phyloP scores from a whole-genome alignment of 2,329 filamentous ascomycete genomes.

The Sarocladium strictum region DNA sequence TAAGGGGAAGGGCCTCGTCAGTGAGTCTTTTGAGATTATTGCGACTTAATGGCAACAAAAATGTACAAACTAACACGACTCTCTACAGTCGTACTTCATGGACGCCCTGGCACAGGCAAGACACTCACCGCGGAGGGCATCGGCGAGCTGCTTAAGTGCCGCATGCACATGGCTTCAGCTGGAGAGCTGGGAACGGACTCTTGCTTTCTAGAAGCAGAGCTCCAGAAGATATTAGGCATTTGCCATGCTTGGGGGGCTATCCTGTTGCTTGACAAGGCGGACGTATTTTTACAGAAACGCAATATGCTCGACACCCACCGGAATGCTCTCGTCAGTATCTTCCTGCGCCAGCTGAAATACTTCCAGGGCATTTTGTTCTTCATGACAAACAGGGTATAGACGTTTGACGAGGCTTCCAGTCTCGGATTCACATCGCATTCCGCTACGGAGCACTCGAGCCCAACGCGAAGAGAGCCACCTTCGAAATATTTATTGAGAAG shows the following conservation, averaged over 20 bases:
- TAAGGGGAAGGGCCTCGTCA: conserved; percentile 79
- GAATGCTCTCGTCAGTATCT: conserved; percentile 81
- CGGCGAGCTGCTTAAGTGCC: conserved; percentile 73
- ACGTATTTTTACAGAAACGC: conserved; percentile 78
- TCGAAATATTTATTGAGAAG: conserved; percentile 75
- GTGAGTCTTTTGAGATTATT: conserved; percentile 27
- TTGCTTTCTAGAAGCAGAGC: conserved; percentile 63
- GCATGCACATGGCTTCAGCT: conserved; percentile 76
- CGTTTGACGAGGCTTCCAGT: conserved; percentile 86
- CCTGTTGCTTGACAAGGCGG: conserved; percentile 77
- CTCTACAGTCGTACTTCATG: conserved; percentile 61
- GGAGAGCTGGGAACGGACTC: conserved; percentile 79
- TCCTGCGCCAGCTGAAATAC: conserved; percentile 81
- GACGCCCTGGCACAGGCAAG: conserved; percentile 82
- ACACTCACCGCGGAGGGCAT: conserved; percentile 84
- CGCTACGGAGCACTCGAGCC: conserved; percentile 69
- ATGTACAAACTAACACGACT: background rate
- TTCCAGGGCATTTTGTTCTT: conserved; percentile 88
- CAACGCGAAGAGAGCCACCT: conserved; percentile 72
- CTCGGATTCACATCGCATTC: conserved; percentile 78
- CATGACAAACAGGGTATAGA: conserved; percentile 82
- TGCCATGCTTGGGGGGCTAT: conserved; percentile 84
- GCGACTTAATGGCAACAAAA: background rate
- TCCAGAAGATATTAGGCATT: conserved; percentile 81
- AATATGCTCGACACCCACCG: conserved; percentile 79